These are phyloP conservation scores for Dipodascopsis tothii DNA, from an alignment of 805 yeast species.

Conservation along the genomic window DNA sequence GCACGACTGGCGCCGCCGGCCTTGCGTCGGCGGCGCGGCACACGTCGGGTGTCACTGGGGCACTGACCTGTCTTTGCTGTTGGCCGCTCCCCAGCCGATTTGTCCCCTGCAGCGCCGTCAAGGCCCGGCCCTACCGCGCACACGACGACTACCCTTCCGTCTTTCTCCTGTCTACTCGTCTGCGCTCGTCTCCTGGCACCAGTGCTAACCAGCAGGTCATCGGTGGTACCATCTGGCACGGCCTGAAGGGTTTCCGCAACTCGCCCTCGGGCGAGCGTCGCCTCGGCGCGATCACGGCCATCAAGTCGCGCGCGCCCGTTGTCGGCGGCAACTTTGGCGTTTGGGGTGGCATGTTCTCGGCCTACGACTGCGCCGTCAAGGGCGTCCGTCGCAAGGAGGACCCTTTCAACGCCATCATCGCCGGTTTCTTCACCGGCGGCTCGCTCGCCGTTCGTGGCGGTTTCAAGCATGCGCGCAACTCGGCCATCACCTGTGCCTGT, in stretches of 20 bases:
- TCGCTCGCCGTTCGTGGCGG: conserved; percentile 98
- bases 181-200: no score
- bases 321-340: conserved; percentile 98
- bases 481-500: conserved; percentile 96
- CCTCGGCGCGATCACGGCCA: conserved; percentile 79
- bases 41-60: no score
- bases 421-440: conserved; percentile 98
- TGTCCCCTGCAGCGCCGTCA: no score
- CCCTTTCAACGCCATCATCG: conserved; percentile 95
- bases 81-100: no score
- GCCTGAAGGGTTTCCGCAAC: conserved; percentile 96
- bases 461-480: conserved; percentile 90
- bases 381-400: conserved; percentile 96
- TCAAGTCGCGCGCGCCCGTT: conserved; percentile 94
- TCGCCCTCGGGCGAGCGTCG: conserved; percentile 93
- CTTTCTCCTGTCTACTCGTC: no score
- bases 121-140: no score
- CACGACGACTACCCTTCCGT: no score
- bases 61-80: no score
- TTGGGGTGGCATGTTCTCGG: conserved; percentile 97
- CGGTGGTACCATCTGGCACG: conserved; percentile 99
- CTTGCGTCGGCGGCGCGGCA: no score
- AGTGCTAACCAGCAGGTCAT: no score
- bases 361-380: conserved; percentile 91
- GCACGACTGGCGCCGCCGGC: no score